Evolutionary conservation across 2,329 filamentous ascomycete genomes (phyloP).

Genomic region (Gremmenia infestans): DNA sequence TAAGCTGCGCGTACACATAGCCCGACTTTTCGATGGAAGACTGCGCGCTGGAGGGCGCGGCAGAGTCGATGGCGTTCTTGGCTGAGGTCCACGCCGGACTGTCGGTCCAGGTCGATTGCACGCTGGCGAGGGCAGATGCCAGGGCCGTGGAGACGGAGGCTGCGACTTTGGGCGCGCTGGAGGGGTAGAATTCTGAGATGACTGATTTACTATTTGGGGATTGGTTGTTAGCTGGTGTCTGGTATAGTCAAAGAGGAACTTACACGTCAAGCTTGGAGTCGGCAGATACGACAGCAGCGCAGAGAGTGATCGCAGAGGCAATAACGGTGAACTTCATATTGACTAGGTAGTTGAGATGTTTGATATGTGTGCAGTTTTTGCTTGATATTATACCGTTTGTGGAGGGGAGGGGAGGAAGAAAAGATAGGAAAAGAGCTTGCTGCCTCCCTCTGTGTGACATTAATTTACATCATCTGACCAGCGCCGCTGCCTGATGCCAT

Average conservation of each 20-base stretch:
- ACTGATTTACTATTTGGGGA: conserved; percentile 11
- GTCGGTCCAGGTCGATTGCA: conserved; percentile 15
- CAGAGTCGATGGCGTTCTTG: conserved; percentile 17
- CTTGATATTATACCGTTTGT: neutral
- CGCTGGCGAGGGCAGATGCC: conserved; percentile 13
- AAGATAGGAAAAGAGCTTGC: too few species aligned
- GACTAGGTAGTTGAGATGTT: neutral
- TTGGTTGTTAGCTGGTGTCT: neutral
- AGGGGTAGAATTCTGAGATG: conserved; percentile 18
- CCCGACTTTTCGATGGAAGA: conserved; percentile 10
- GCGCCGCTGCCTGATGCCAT: too few species aligned
- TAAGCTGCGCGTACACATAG: conserved; percentile 10
- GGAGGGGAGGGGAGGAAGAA: neutral
- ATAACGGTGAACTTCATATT: conserved; percentile 14
- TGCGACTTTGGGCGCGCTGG: conserved; percentile 13
- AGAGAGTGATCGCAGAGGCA: conserved; percentile 6
- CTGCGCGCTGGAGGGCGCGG: conserved; percentile 13
- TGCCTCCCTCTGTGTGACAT: too few species aligned
- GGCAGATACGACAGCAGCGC: conserved; percentile 2
- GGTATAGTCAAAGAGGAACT: neutral
- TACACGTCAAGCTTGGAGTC: conserved; percentile 18
- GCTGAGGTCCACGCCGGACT: conserved; percentile 16
- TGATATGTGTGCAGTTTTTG: too few species aligned
- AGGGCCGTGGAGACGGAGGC: conserved; percentile 20
- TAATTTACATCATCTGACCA: too few species aligned